These are phyloP conservation scores for Ambrosia artemisiifolia DNA, from an alignment of 129 eudicot species.

Conservation along the genomic window DNA sequence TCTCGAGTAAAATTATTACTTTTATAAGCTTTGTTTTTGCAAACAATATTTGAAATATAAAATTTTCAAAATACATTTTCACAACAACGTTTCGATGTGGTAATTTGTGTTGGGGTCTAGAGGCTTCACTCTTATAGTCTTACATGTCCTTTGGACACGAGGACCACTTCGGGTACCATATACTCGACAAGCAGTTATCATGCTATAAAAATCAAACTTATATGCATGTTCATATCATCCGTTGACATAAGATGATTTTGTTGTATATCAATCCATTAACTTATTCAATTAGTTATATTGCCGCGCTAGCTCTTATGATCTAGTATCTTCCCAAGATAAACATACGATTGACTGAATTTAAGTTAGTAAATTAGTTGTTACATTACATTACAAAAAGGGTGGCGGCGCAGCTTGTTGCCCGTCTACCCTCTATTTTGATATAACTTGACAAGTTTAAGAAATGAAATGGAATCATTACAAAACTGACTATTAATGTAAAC, in stretches of 20 bases:
- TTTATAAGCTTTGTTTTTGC: not conserved
- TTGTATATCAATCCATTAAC: not conserved
- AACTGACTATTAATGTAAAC: not conserved
- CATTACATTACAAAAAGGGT: no score
- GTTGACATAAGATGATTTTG: not conserved
- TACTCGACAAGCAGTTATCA: no score
- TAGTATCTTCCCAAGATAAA: no score
- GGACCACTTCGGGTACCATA: no score
- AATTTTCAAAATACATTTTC: not conserved
- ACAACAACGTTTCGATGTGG: not conserved
- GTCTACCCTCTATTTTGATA: no score
- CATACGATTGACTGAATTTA: no score
- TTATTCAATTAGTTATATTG: not conserved
- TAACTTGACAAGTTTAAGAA: no score
- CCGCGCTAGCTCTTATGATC: not conserved
- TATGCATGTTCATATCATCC: not conserved
- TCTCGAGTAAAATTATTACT: not conserved
- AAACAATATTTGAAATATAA: not conserved
- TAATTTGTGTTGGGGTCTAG: not conserved
- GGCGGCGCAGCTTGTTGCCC: no score
- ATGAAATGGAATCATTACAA: no score
- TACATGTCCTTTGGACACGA: no score
- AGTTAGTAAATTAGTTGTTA: no score
- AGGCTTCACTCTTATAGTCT: not conserved
- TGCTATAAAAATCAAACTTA: not conserved